These are phyloP conservation scores for Brassica incana DNA, from an alignment of 345 rosid species.

Conservation along the genomic window DNA sequence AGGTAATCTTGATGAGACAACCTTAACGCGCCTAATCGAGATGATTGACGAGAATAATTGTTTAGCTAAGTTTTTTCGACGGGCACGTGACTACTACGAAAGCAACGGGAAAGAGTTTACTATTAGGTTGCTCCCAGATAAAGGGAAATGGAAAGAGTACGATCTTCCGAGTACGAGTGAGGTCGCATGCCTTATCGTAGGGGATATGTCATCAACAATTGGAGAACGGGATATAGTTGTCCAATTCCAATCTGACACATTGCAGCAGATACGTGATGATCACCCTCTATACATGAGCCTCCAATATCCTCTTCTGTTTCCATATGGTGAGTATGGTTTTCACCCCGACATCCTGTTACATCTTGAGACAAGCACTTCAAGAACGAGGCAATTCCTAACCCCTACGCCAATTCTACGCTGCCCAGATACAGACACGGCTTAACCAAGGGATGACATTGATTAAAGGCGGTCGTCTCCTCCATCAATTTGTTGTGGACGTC, in stretches of 20 bases:
- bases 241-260: neutral
- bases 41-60: neutral
- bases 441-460: neutral
- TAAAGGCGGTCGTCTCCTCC: neutral
- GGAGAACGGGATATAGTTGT: neutral
- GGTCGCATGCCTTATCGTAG: neutral
- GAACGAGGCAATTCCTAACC: neutral
- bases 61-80: neutral
- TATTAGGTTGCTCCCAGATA: neutral
- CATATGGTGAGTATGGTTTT: neutral
- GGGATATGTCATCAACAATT: neutral
- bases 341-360: neutral
- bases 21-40: neutral
- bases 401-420: neutral
- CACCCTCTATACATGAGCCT: neutral
- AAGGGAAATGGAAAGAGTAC: neutral
- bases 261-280: neutral
- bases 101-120: neutral
- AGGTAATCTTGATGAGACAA: neutral
- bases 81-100: neutral
- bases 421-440: neutral
- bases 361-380: neutral
- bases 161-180: neutral
- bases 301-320: neutral
- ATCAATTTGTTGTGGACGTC: neutral